Percentiles rank a stretch among this genome's conserved stretches.
phyloP scores from a whole-genome alignment of 305 asterid species.

The Fraxinus sp. region DNA sequence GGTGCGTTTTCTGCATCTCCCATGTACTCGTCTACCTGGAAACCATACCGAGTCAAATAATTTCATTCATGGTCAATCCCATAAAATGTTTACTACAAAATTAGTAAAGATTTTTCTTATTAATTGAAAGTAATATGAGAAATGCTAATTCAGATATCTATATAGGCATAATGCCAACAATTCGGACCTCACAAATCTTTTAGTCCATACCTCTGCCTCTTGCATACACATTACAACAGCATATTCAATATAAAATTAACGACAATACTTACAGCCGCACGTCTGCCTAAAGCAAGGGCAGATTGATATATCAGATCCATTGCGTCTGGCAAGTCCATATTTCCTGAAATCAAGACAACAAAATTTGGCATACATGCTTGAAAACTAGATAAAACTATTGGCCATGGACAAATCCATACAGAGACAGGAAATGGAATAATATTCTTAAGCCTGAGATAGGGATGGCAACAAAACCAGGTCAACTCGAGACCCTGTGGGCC shows the following conservation, averaged over 20 bases:
- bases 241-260: not conserved
- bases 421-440: slow-evolving; percentile 5
- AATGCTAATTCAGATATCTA: not conserved
- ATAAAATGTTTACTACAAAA: not conserved
- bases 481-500: not conserved
- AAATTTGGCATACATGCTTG: slow-evolving; percentile 14
- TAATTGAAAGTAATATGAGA: not conserved
- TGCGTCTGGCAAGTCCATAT: slow-evolving; percentile 90
- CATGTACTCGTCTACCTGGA: slow-evolving; percentile 90
- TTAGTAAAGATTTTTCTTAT: not conserved
- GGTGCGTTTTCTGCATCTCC: slow-evolving; percentile 56
- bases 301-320: slow-evolving; percentile 85
- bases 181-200: not conserved
- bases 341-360: slow-evolving; percentile 49
- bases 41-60: slow-evolving; percentile 13
- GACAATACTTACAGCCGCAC: slow-evolving; percentile 71
- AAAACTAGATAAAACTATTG: slow-evolving; percentile 4
- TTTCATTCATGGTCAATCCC: not conserved
- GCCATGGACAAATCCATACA: not conserved
- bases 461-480: not conserved
- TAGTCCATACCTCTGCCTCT: not conserved
- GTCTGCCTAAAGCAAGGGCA: slow-evolving; percentile 72
- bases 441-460: not conserved
- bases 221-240: not conserved
- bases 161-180: not conserved